Evolutionary conservation across 257 asterid species (phyloP), one percentile per base, ranked within the genome.

Genomic region (Rubia yunnanensis): DNA sequence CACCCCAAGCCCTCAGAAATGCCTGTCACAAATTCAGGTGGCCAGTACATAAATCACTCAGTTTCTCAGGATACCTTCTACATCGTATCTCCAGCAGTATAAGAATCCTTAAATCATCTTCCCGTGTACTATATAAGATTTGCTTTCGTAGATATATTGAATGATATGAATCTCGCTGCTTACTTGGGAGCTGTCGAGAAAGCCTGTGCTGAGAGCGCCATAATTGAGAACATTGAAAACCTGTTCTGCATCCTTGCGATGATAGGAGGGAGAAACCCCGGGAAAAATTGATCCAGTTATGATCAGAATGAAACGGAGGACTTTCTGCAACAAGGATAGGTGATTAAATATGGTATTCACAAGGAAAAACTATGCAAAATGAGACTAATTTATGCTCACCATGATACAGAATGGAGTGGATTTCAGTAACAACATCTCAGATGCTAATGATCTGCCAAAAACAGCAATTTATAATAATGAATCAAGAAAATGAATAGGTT

Each of bases 1-100:
- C 86, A 65, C 71, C 52, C 97, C 97, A 89, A 14, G 95, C 86
- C 64, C 75, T 73, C 52, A 82, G 50, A 71, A 87, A 87, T 26
- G 92, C 94, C 95, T 85, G 49, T 44, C 4, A 64, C 38, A 50
- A 13, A 13, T 23, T 49, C 46, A 46, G 32, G 50, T 59, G 41
- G 23, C 28, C 20, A 44, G 14, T 17, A 44, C 52, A 44, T 14
- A 15, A 44, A 50, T 20, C 57, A n/a, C n/a, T n/a, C n/a, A n/a
- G n/a, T n/a, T n/a, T n/a, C n/a, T n/a, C n/a, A n/a, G n/a, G n/a
- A n/a, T n/a, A n/a, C n/a, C n/a, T n/a, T n/a, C n/a, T n/a, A n/a
- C n/a, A n/a, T n/a, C n/a, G n/a, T n/a, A n/a, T n/a, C n/a, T n/a
- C n/a, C n/a, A n/a, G n/a, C n/a, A n/a, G n/a, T n/a, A n/a, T n/a